A percentile compares a stretch with the other conserved stretches of the same genome.
phyloP scores from a whole-genome alignment of 768 basidiomycete species.

The Rhizopogon roseolus region DNA sequence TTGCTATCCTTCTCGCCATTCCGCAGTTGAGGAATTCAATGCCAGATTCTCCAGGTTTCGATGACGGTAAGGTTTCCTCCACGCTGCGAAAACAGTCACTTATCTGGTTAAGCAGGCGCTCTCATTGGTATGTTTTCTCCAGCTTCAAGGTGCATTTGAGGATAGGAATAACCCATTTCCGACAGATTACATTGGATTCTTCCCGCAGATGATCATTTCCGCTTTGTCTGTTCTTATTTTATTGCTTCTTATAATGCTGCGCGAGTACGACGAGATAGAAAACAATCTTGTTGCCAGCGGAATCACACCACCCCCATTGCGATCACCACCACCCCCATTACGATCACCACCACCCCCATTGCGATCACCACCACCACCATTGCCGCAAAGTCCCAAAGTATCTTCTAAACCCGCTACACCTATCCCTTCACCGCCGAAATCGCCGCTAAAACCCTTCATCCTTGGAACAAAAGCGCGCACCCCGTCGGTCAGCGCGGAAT shows the following conservation, averaged over 20 bases:
- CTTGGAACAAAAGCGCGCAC: constrained; percentile 25
- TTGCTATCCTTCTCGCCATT: constrained; percentile 39
- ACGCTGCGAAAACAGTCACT: neutral
- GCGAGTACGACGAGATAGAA: constrained; percentile 25
- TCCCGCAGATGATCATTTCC: constrained; percentile 53
- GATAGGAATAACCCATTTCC: neutral
- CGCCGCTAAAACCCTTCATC: constrained; percentile 13
- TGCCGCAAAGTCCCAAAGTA: neutral
- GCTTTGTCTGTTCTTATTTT: constrained; percentile 36
- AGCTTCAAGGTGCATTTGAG: neutral
- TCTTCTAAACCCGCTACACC: constrained; percentile 1
- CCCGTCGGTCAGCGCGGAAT: constrained; percentile 28
- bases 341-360: constrained; percentile 7
- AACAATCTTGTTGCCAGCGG: neutral
- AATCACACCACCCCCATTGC: neutral
- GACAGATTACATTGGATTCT: constrained; percentile 52
- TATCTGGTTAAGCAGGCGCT: constrained; percentile 28
- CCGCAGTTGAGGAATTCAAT: constrained; percentile 50
- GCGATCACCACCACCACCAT: neutral
- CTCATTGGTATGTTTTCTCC: constrained; percentile 35
- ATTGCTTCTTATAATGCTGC: constrained; percentile 36
- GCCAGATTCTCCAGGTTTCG: constrained; percentile 53
- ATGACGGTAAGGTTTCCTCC: constrained; percentile 25
- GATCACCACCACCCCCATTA: no score
- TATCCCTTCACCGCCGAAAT: neutral